A percentile compares a stretch with the other conserved stretches of the same genome.
phyloP scores from a whole-genome alignment of 352 stramenopile genomes.

The Phytophthora europaea region DNA sequence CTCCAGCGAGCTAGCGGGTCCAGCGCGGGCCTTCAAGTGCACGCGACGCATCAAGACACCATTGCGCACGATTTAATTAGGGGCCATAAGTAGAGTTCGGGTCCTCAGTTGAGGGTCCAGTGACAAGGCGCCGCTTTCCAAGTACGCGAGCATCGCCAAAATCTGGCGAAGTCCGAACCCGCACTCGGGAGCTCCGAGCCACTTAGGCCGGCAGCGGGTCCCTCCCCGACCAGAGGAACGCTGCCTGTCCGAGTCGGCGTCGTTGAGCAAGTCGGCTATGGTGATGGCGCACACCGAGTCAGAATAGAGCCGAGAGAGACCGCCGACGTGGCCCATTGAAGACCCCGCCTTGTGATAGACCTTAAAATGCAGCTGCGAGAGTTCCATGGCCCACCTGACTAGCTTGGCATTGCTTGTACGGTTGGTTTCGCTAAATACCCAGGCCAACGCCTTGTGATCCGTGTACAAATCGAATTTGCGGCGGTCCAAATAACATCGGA shows the following conservation, averaged over 20 bases:
- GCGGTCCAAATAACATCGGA: too few relatives aligned
- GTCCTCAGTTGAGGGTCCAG: conserved; percentile 5
- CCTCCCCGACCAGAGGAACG: too few relatives aligned
- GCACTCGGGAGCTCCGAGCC: neutral
- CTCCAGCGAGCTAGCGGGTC: neutral
- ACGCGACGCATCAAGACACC: conserved; percentile 1
- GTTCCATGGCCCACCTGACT: conserved; percentile 12
- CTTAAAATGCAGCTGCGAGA: conserved; percentile 11
- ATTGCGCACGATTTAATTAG: neutral
- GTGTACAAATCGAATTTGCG: too few relatives aligned
- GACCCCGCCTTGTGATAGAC: conserved; percentile 6
- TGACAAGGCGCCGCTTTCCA: neutral
- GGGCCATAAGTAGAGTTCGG: neutral
- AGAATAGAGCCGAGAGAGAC: neutral
- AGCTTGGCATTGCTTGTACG: too few relatives aligned
- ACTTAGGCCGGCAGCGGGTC: neutral
- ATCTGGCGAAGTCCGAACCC: neutral
- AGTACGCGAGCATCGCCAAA: neutral
- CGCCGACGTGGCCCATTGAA: conserved; percentile 7
- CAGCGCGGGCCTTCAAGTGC: neutral
- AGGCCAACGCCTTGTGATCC: too few relatives aligned
- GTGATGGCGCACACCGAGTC: neutral
- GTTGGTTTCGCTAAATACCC: too few relatives aligned
- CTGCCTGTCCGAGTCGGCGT: neutral
- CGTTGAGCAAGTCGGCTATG: neutral